These are phyloP conservation scores for Fusarium sterilihyphosum DNA, from an alignment of 2,329 filamentous ascomycete genomes.

Conservation along the genomic window DNA sequence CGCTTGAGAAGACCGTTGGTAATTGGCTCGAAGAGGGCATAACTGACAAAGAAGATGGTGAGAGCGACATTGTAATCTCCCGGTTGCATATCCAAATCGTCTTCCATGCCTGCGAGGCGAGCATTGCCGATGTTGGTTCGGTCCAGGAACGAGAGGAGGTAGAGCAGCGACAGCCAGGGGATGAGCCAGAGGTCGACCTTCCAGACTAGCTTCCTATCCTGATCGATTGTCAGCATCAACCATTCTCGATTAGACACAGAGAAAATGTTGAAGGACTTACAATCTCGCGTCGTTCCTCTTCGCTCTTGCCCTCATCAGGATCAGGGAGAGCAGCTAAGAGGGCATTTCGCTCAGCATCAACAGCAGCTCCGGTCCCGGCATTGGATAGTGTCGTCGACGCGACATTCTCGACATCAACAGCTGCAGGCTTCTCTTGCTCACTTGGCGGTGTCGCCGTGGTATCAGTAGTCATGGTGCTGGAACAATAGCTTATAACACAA, in stretches of 20 bases:
- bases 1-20: conserved; percentile 74
- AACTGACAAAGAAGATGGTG: conserved; percentile 76
- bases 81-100: conserved; percentile 13
- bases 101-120: conserved; percentile 38
- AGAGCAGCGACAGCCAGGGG: conserved; percentile 67
- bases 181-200: conserved; percentile 67
- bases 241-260: rapidly evolving
- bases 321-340: conserved; percentile 45
- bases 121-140: conserved; percentile 62
- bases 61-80: conserved; percentile 67
- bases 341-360: conserved; percentile 44
- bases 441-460: conserved; percentile 25
- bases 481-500: background rate
- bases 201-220: conserved; percentile 62
- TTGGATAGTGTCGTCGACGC: background rate
- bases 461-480: conserved; percentile 25
- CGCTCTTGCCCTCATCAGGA: conserved; percentile 67
- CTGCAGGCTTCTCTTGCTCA: conserved; percentile 26
- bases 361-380: background rate
- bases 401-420: conserved; percentile 29
- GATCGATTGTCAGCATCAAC: background rate
- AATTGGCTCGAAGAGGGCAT: conserved; percentile 70
- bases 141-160: conserved; percentile 61
- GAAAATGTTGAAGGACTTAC: conserved; percentile 56
- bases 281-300: conserved; percentile 67